Conservation (phyloP, 75 land plant species). For the Chamaecyparis obtusa region DNA sequence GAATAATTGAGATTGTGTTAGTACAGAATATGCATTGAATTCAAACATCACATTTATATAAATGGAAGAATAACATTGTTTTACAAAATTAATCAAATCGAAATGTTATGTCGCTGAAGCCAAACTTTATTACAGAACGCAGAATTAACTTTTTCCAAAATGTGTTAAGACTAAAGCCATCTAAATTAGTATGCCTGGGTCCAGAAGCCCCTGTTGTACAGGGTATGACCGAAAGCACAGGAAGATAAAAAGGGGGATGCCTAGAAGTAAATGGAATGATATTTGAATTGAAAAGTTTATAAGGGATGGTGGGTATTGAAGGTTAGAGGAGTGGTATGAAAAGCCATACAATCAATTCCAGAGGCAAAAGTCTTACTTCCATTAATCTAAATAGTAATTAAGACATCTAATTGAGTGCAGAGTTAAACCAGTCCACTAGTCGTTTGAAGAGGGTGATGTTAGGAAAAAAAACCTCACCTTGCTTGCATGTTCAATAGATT, state of each 20-base stretch:
- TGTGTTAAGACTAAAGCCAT: no score
- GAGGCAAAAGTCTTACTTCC: neutral
- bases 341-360: neutral
- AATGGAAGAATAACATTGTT: neutral
- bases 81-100: neutral
- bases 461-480: constrained; percentile 33
- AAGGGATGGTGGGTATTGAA: no score
- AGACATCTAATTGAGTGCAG: neutral
- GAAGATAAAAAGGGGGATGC: neutral
- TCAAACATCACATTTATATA: no score
- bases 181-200: neutral
- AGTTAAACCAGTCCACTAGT: neutral
- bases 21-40: neutral
- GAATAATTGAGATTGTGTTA: neutral
- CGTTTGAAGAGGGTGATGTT: neutral
- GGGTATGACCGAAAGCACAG: neutral
- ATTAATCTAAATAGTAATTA: neutral
- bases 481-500: constrained; percentile 40
- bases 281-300: no score
- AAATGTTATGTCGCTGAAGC: neutral
- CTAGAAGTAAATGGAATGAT: neutral
- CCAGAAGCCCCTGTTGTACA: neutral
- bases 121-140: neutral
- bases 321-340: no score
- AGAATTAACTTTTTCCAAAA: neutral